phyloP scores from a whole-genome alignment of 2,329 filamentous ascomycete genomes.

The Phialocephala subalpina region DNA sequence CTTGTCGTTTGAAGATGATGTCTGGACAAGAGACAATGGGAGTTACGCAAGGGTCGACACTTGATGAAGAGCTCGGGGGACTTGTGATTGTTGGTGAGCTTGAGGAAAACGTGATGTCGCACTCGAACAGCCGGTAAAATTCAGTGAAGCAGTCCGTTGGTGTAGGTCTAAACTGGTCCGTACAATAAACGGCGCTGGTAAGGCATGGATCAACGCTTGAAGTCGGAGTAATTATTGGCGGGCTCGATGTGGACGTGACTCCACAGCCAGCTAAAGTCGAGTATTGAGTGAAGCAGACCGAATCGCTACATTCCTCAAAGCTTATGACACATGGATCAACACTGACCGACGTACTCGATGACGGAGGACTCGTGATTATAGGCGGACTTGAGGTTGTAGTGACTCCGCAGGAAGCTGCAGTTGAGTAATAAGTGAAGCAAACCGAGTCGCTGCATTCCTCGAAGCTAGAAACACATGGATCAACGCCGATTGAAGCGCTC shows the following conservation, averaged over 20 bases:
- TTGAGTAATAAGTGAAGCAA: neutral
- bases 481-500: neutral
- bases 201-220: conserved; percentile 2
- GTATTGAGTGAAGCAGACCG: neutral
- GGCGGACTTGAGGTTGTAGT: neutral
- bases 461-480: neutral
- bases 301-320: neutral
- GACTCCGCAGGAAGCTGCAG: neutral
- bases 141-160: neutral
- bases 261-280: neutral
- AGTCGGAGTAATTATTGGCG: neutral
- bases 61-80: neutral
- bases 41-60: conserved; percentile 7
- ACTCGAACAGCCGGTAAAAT: neutral
- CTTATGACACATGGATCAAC: conserved; percentile 1
- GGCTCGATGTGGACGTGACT: neutral
- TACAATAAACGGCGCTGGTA: neutral
- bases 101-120: neutral
- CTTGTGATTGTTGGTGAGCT: neutral
- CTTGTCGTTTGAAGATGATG: neutral
- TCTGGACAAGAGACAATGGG: conserved; percentile 2
- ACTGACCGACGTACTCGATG: neutral
- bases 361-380: neutral
- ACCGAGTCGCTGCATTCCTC: neutral
- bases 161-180: neutral